phyloP scores from a whole-genome alignment of 495 filamentous ascomycete genomes.

The Rhizodiscina lignyota region DNA sequence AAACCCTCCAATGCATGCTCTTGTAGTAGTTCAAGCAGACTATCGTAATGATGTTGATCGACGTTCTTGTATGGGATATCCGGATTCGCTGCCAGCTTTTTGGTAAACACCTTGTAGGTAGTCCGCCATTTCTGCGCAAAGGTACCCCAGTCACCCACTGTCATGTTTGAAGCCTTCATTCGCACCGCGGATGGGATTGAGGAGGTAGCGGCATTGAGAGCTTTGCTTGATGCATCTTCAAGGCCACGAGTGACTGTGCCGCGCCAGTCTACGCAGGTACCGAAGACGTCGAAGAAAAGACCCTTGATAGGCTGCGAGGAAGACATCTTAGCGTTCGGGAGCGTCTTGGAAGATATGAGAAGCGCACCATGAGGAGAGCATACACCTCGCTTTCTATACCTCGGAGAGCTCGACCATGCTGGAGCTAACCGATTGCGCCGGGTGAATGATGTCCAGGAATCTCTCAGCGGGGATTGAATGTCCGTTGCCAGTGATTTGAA shows the following conservation, averaged over 20 bases:
- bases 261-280: slow-evolving; percentile 63
- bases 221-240: slow-evolving; percentile 17
- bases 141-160: slow-evolving; percentile 35
- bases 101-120: slow-evolving; percentile 44
- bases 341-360: too few relatives aligned
- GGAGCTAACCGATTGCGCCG: too few relatives aligned
- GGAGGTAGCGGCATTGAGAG: slow-evolving; percentile 23
- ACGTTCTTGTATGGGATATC: slow-evolving; percentile 20
- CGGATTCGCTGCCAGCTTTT: slow-evolving; percentile 25
- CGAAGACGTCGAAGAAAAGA: slow-evolving; percentile 56
- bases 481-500: too few relatives aligned
- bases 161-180: slow-evolving; percentile 31
- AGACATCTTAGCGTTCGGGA: too few relatives aligned
- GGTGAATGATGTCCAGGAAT: too few relatives aligned
- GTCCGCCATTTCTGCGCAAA: slow-evolving; percentile 54
- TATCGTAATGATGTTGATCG: slow-evolving; percentile 52
- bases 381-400: too few relatives aligned
- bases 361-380: too few relatives aligned
- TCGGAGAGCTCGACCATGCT: too few relatives aligned
- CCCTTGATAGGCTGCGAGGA: too few relatives aligned
- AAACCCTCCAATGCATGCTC: slow-evolving; percentile 36
- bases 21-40: slow-evolving; percentile 37
- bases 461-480: too few relatives aligned
- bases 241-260: slow-evolving; percentile 39
- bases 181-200: slow-evolving; percentile 30